Percentiles rank a stretch among this genome's conserved stretches.
These are phyloP conservation scores for Vitellaria paradoxa DNA, from an alignment of 179 eudicot genomes.

Conservation along the genomic window DNA sequence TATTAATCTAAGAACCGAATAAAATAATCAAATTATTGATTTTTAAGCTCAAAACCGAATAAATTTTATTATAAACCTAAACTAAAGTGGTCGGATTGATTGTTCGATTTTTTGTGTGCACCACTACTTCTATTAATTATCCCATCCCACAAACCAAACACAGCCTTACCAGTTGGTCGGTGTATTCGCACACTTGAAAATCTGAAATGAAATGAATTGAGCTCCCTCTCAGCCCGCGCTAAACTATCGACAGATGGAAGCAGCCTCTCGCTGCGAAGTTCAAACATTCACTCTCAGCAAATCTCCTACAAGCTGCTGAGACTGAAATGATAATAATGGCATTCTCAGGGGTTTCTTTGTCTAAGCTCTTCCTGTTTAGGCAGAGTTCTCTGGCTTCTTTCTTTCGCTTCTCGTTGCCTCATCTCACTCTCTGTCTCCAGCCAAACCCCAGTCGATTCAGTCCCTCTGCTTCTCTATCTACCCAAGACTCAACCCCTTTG, in stretches of 20 bases:
- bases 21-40: too few relatives aligned
- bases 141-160: too few relatives aligned
- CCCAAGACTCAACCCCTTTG: constrained; percentile 28
- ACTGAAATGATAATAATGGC: constrained; percentile 11
- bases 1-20: too few relatives aligned
- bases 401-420: constrained; percentile 7
- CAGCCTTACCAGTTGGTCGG: too few relatives aligned
- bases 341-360: constrained; percentile 13
- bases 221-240: neutral
- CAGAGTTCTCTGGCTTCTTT: constrained; percentile 14
- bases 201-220: neutral
- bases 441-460: constrained; percentile 8
- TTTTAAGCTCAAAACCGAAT: too few relatives aligned
- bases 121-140: too few relatives aligned
- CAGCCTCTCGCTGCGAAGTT: neutral
- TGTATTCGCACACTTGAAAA: too few relatives aligned
- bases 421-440: constrained; percentile 11
- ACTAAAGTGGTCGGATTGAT: too few relatives aligned
- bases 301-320: neutral
- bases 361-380: constrained; percentile 22
- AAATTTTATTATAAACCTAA: too few relatives aligned
- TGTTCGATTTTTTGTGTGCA: too few relatives aligned
- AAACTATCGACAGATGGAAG: neutral
- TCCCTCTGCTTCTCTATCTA: constrained; percentile 37
- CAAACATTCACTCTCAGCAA: neutral